Conservation (phyloP, 2,329 filamentous ascomycete genomes). For the Myotisia sp. region DNA sequence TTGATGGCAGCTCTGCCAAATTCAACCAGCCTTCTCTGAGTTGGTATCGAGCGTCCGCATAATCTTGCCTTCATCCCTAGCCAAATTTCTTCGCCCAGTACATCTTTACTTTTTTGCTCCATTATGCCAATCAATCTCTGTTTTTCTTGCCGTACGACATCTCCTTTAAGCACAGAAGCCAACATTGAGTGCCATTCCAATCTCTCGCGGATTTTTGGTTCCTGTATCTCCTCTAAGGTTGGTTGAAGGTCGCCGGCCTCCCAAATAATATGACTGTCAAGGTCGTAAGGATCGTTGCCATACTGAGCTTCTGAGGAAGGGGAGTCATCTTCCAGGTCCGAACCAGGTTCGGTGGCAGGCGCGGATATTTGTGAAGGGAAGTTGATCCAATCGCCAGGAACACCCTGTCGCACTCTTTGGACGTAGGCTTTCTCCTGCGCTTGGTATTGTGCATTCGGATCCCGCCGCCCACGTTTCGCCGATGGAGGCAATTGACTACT, state of each 20-base stretch:
- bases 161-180: slow-evolving; percentile 83
- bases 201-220: slow-evolving; percentile 74
- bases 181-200: slow-evolving; percentile 98
- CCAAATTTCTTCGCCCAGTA: slow-evolving; percentile 62
- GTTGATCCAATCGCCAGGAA: slow-evolving; percentile 53
- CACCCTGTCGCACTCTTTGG: slow-evolving; percentile 73
- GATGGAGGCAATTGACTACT: slow-evolving; percentile 44
- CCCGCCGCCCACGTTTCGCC: slow-evolving; percentile 40
- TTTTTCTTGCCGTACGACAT: slow-evolving; percentile 96
- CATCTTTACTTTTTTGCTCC: slow-evolving; percentile 59
- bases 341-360: slow-evolving; percentile 51
- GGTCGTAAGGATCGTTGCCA: slow-evolving; percentile 72
- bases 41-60: slow-evolving; percentile 67
- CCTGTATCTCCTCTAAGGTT: slow-evolving; percentile 75
- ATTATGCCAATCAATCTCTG: slow-evolving; percentile 75
- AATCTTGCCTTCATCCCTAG: slow-evolving; percentile 70
- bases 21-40: slow-evolving; percentile 78
- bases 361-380: slow-evolving; percentile 50
- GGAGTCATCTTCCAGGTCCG: slow-evolving; percentile 81
- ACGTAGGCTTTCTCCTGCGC: slow-evolving; percentile 92
- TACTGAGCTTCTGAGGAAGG: slow-evolving; percentile 71
- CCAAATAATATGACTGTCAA: slow-evolving; percentile 85
- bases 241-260: slow-evolving; percentile 80
- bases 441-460: slow-evolving; percentile 59
- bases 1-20: slow-evolving; percentile 64